phyloP scores from a whole-genome alignment of 2,329 filamentous ascomycete genomes.

The Monosporascus sp. region DNA sequence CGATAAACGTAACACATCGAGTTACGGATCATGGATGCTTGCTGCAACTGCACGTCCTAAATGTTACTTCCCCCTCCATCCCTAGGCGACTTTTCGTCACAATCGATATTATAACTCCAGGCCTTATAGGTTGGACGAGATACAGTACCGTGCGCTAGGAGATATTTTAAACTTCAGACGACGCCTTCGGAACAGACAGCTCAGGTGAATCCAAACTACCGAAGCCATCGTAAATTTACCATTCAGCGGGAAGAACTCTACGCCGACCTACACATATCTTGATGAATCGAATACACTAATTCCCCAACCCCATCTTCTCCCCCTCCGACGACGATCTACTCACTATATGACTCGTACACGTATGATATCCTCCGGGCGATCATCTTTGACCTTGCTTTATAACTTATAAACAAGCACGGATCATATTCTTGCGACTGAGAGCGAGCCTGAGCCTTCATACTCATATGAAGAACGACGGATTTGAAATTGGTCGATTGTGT shows the following conservation, averaged over 20 bases:
- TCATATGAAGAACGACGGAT: too few relatives aligned
- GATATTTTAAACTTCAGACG: neutral
- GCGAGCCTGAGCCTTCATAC: too few relatives aligned
- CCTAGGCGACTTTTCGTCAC: neutral
- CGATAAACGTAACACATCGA: neutral
- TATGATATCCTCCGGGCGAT: too few relatives aligned
- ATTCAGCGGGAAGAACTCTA: neutral
- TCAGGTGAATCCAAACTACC: neutral
- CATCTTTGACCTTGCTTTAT: too few relatives aligned
- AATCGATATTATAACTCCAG: neutral
- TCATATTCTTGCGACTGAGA: too few relatives aligned
- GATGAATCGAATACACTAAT: too few relatives aligned
- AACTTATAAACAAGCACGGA: too few relatives aligned
- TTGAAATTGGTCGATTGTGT: too few relatives aligned
- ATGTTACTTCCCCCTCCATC: neutral
- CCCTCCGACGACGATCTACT: too few relatives aligned
- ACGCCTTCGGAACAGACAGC: neutral
- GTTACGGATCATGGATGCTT: neutral
- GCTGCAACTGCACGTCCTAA: neutral
- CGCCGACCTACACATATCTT: neutral
- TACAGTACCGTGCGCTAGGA: neutral
- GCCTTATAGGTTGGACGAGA: neutral
- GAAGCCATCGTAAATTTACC: neutral
- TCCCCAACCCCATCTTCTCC: too few relatives aligned
- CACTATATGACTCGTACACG: too few relatives aligned